Conservation (phyloP, 2,329 filamentous ascomycete species). For the Pseudogymnoascus sp. region DNA sequence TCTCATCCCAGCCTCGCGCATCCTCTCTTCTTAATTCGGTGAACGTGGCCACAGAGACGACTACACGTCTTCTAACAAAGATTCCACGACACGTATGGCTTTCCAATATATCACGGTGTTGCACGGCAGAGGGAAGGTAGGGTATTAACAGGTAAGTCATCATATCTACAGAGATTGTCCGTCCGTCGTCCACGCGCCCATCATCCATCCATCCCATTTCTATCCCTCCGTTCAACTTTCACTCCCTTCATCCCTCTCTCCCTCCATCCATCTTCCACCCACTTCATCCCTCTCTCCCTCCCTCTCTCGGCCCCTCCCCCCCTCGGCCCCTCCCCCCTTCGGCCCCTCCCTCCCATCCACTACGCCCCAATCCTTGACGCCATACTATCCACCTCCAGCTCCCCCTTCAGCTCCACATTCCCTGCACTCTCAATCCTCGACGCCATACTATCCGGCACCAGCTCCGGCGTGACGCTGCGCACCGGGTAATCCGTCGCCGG, state of each 20-base stretch:
- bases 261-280: constrained; percentile 43
- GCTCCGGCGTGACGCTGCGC: constrained; percentile 49
- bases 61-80: not conserved
- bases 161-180: not conserved
- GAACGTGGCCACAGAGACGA: not conserved
- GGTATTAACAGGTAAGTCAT: constrained; percentile 1
- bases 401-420: constrained; percentile 38
- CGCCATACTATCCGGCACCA: constrained; percentile 53
- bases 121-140: not conserved
- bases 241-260: constrained; percentile 37
- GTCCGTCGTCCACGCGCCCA: not conserved
- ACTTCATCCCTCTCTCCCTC: constrained; percentile 41
- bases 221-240: not conserved
- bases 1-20: not conserved
- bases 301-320: constrained; percentile 47
- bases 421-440: not conserved
- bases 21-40: not conserved
- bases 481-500: constrained; percentile 48
- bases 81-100: not conserved
- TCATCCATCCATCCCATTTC: not conserved
- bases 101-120: not conserved
- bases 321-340: constrained; percentile 49
- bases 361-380: not conserved
- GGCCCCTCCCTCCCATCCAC: not conserved
- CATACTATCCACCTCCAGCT: constrained; percentile 56